Evolutionary conservation across 768 basidiomycete species (phyloP).

Genomic region (Boletus speciosus): DNA sequence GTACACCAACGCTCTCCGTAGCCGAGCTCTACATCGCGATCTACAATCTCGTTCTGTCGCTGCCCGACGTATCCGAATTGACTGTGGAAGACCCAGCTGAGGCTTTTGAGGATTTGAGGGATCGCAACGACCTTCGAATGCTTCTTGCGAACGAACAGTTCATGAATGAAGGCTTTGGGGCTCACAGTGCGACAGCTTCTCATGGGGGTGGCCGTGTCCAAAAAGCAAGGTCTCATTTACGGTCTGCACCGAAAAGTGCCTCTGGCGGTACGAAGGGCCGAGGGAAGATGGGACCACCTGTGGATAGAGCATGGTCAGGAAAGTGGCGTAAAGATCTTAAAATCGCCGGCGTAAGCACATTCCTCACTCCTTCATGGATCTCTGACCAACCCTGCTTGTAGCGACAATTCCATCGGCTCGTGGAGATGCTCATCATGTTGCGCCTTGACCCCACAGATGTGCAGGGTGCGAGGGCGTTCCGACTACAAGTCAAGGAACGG

Average conservation of each 20-base stretch:
- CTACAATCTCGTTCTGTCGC: constrained; percentile 69
- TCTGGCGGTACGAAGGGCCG: constrained; percentile 26
- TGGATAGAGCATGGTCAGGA: constrained; percentile 74
- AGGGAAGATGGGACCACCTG: constrained; percentile 75
- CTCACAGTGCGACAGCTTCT: constrained; percentile 32
- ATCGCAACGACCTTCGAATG: constrained; percentile 85
- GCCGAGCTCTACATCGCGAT: constrained; percentile 86
- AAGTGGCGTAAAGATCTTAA: constrained; percentile 80
- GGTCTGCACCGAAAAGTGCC: constrained; percentile 21
- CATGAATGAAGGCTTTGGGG: constrained; percentile 67
- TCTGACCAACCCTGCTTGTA: constrained; percentile 29
- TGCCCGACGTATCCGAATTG: constrained; percentile 76
- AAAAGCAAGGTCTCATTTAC: constrained; percentile 40
- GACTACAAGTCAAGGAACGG: constrained; percentile 92
- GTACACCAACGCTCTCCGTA: constrained; percentile 27
- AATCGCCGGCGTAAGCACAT: constrained; percentile 70
- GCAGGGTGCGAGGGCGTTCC: constrained; percentile 57
- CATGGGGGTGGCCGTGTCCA: constrained; percentile 46
- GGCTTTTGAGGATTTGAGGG: constrained; percentile 93
- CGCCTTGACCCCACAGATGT: constrained; percentile 62
- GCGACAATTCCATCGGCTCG: constrained; percentile 90
- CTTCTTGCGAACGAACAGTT: constrained; percentile 63
- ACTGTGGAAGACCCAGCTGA: constrained; percentile 98
- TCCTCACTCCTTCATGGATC: neutral
- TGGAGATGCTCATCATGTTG: constrained; percentile 85